Base-by-base conservation (phyloP, 2,329 filamentous ascomycete species). In the Cytospora paraplurivora region DNA sequence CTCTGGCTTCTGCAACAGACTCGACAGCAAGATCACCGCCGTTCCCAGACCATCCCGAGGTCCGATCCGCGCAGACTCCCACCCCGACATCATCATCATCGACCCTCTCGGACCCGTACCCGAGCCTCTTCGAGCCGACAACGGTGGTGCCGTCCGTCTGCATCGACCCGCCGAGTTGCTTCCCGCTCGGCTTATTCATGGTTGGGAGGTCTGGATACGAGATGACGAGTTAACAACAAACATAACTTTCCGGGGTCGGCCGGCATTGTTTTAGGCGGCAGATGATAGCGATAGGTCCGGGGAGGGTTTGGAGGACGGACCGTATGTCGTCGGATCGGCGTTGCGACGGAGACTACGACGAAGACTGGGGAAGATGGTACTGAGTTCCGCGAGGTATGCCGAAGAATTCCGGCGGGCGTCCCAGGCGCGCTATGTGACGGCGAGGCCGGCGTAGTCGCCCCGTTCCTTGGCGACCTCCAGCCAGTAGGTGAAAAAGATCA, bases 131-230 rank as follows among this genome's bases (percentile, higher is more conserved):
- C 27, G 33, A 35, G 3, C 38, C 11, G 58, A 7, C 2, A 1
- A 52, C n/a, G 13, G 35, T 47, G n/a, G 7, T 19, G 19, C 17
- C 3, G 38, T 53, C 49, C 38, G 58, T 49, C 13, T 54, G 50
- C 33, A 27, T 4, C 4, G 58, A 60, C 37, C 55, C 58, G 61
- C 61, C 64, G 15, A 63, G 61, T 13, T 49, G 21, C 57, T 66
- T 61, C 64, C 64, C 63, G 12, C 52, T 54, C 8, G 53, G 54
- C 15, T 54, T 33, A 10, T 37, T 52, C 52, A 60, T 63, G 47
- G 63, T 51, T 17, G 61, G 64, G 13, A 66, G 64, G 4, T 66
- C 64, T 35, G 11, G 6, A n/a, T 19, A 7, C 41, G 7, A 19
- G 41, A 17, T 17, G 41, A 7, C 17, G 1, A 44, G 41, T n/a